Evolutionary conservation across 177 flowering plant species (phyloP).

Genomic region (Vitis hybrid): DNA sequence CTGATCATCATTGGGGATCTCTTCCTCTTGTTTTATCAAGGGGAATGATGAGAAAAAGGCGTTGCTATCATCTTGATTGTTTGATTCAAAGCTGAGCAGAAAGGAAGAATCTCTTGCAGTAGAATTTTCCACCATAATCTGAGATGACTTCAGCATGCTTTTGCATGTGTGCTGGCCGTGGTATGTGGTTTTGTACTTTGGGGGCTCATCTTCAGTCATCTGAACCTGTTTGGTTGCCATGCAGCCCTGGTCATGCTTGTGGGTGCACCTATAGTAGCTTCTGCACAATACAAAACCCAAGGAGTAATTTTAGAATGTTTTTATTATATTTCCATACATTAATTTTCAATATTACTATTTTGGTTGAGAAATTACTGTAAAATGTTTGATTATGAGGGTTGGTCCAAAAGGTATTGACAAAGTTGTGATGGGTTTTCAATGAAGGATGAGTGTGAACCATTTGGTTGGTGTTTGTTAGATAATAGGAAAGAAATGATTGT

Average conservation of each 20-base stretch:
- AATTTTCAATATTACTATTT: too few species aligned
- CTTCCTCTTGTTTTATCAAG: conserved; percentile 18
- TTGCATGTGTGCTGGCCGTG: conserved; percentile 66
- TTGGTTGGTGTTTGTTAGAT: too few species aligned
- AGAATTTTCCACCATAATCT: conserved; percentile 24
- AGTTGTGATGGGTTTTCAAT: too few species aligned
- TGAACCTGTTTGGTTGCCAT: conserved; percentile 76
- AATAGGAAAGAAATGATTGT: too few species aligned
- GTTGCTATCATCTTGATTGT: not conserved
- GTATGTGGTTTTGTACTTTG: conserved; percentile 46
- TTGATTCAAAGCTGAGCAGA: conserved; percentile 33
- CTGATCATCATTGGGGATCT: not conserved
- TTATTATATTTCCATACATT: not conserved
- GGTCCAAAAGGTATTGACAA: too few species aligned
- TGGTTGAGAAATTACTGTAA: too few species aligned
- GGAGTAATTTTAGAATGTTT: not conserved
- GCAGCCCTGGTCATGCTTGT: conserved; percentile 69
- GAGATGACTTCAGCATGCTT: conserved; percentile 24
- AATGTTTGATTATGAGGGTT: too few species aligned
- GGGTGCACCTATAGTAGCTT: conserved; percentile 78
- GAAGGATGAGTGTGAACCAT: too few species aligned
- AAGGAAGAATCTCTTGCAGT: conserved; percentile 9
- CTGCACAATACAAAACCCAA: conserved; percentile 33
- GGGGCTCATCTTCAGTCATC: conserved; percentile 43
- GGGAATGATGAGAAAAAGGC: conserved; percentile 8